phyloP scores from a whole-genome alignment of 805 yeast genomes.

The Nakazawaea wyomingensis region DNA sequence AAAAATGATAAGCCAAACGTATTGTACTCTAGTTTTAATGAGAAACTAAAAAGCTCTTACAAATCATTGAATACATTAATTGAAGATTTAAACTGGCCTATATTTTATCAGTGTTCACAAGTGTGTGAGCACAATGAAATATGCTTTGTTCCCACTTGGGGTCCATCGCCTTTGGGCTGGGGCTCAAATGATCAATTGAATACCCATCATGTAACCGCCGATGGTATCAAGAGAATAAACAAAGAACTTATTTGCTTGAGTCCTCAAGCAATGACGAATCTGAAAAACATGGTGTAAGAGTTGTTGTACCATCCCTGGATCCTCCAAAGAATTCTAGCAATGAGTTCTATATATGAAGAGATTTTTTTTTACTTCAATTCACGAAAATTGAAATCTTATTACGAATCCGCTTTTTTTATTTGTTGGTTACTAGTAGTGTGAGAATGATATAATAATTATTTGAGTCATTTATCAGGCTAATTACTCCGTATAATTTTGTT shows the following conservation, averaged over 20 bases:
- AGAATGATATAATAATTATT: no score
- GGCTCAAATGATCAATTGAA: constrained; percentile 14
- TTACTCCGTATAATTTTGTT: no score
- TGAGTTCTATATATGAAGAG: no score
- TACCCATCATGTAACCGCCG: constrained; percentile 1
- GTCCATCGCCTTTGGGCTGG: constrained; percentile 49
- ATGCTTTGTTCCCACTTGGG: constrained; percentile 60
- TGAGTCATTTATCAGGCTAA: no score
- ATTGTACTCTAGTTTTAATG: constrained; percentile 16
- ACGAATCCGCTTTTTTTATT: no score
- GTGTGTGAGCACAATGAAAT: constrained; percentile 42
- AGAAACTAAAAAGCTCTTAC: constrained; percentile 13
- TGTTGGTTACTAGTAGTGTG: no score
- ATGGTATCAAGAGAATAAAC: constrained; percentile 5
- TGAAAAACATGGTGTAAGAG: not conserved
- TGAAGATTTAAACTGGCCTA: constrained; percentile 34
- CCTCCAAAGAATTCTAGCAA: no score
- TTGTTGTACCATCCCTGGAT: not conserved
- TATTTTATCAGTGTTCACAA: constrained; percentile 34
- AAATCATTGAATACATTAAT: constrained; percentile 19
- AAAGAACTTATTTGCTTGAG: constrained; percentile 9
- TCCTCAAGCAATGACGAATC: not conserved
- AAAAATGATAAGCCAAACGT: constrained; percentile 2
- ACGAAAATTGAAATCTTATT: no score
- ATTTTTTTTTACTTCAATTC: no score